Conservation (phyloP, 2,329 filamentous ascomycete species). For the Mariannaea elegans region DNA sequence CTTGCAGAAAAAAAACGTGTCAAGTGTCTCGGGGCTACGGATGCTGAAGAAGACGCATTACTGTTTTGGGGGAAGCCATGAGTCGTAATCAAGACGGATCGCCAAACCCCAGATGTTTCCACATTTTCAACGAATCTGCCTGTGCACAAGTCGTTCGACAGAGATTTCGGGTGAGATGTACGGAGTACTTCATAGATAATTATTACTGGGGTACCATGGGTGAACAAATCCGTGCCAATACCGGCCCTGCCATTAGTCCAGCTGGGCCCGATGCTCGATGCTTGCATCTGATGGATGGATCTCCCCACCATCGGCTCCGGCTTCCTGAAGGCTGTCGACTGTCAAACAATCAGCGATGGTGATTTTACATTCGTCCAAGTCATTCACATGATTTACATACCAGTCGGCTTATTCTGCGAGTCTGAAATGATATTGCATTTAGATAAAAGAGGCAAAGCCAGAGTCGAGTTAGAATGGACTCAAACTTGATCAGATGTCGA, state of each 20-base stretch:
- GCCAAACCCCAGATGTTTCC: neutral
- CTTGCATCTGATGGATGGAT: constrained; percentile 1
- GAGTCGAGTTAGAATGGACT: too few species aligned
- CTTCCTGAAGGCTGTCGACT: neutral
- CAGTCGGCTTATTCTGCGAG: too few species aligned
- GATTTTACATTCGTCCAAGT: too few species aligned
- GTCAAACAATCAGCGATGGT: too few species aligned
- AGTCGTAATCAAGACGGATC: neutral
- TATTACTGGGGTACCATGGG: too few species aligned
- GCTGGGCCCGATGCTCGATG: too few species aligned
- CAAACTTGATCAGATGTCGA: too few species aligned
- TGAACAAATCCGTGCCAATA: neutral
- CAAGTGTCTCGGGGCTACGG: neutral
- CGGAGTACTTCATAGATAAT: too few species aligned
- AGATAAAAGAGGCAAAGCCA: too few species aligned
- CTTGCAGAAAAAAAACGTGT: neutral
- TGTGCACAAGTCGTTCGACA: neutral
- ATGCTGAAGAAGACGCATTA: neutral
- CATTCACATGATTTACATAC: too few species aligned
- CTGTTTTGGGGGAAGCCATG: neutral
- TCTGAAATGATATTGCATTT: too few species aligned
- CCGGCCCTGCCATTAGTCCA: constrained; percentile 8
- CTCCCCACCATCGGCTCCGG: constrained; percentile 4
- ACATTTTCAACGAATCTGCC: neutral
- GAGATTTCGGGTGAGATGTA: too few species aligned